Evolutionary conservation across 176 grass and related monocot species (phyloP).

Genomic region (Olyra latifolia): DNA sequence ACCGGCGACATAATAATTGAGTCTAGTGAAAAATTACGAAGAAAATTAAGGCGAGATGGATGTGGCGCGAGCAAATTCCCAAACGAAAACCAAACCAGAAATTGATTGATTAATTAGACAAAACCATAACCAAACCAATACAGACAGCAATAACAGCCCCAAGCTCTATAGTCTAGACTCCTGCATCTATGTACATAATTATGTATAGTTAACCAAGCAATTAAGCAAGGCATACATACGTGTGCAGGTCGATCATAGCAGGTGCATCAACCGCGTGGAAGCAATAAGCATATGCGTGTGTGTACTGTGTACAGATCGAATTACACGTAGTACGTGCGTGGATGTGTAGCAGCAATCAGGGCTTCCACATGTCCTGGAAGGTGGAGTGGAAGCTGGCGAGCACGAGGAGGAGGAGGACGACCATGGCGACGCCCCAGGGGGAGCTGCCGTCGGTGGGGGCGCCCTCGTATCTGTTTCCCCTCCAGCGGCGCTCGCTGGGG

Average conservation of each 20-base stretch:
- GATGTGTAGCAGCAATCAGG: slow-evolving; percentile 32
- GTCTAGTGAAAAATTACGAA: background rate
- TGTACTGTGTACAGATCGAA: background rate
- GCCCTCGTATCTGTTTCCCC: slow-evolving; percentile 1
- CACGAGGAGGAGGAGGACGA: slow-evolving; percentile 70
- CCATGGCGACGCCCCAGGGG: slow-evolving; percentile 75
- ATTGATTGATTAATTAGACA: slow-evolving; percentile 2
- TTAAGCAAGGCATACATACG: background rate
- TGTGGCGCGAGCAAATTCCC: background rate
- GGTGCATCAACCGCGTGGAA: background rate
- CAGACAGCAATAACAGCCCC: background rate
- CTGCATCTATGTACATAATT: background rate
- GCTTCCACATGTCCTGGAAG: slow-evolving; percentile 88
- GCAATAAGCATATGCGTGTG: background rate
- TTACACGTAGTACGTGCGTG: background rate
- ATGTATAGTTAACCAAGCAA: background rate
- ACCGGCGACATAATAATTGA: background rate
- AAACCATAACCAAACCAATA: background rate
- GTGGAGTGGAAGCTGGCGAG: slow-evolving; percentile 73
- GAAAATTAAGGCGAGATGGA: background rate
- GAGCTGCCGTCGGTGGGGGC: slow-evolving; percentile 57
- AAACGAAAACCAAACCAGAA: background rate
- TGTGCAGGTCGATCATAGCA: background rate
- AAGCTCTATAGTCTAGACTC: slow-evolving; percentile 15
- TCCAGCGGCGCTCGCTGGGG: slow-evolving; percentile 34